Base-by-base conservation (phyloP, 2,329 filamentous ascomycete species). In the Trichoderma citrinoviride region DNA sequence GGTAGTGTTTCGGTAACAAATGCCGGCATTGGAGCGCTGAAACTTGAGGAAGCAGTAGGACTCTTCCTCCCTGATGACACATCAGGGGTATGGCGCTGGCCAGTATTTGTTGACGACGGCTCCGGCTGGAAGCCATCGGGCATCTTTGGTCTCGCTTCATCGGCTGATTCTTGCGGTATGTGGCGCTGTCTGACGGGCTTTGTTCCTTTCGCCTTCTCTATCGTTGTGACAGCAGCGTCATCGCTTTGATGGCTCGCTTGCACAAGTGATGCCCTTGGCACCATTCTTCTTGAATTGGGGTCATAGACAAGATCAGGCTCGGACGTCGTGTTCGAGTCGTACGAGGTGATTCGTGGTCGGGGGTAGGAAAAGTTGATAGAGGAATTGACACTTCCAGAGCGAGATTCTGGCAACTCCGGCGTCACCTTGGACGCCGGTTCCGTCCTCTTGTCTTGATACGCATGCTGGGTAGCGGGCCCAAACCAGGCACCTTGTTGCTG, bases 241-340 rank as follows among this genome's bases (percentile, higher is more conserved):
- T 62, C 60, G 46, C 25, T 23, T 43, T 33, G 25, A 27, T 19
- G 40, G 19, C 23, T 54, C 10, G 23, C 15, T 56, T 74, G 80
- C 68, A 78, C 52, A 19, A 84, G 68, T 27, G 83, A 77, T 6
- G 72, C 73, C 60, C 68, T 81, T 3, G 83, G 80, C 3, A 89
- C 79, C 80, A 88, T 87, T 66, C 87, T 83, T 68, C 87, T 81
- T 17, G 87, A 87, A 69, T 89, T 88, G n/a, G 86, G 80, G 68
- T 89, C 87, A 70, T 87, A 87, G 53, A 90, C 83, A 73, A 90
- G 70, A 37, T 77, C 73, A 68, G 81, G 71, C 47, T 81, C 77
- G 47, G 78, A 64, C 1, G 78, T 63, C 2, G 66, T 43, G 50
- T 46, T 19, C 61, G 53, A 54, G 7, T 52, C 68, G 19, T 69